Percentiles rank a stretch among this genome's conserved stretches.
Evolutionary conservation across 73 alveolate genomes (phyloP).

Genomic region (Uronychia setigera): DNA sequence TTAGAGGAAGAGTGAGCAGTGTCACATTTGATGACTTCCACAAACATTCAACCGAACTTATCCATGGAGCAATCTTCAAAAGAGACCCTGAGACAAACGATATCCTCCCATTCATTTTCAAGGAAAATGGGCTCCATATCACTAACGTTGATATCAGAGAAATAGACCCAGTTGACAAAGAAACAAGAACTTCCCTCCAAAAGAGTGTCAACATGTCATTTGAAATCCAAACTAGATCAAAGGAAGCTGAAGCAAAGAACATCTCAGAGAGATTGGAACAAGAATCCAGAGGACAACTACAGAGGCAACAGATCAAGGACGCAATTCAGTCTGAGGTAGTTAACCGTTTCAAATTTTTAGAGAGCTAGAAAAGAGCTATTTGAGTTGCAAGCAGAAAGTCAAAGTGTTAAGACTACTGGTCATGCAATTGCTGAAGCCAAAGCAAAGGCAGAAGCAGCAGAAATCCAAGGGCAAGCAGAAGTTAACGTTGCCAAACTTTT

Average conservation of each 20-base stretch:
- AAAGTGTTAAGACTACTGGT: constrained; percentile 44
- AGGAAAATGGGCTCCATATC: constrained; percentile 55
- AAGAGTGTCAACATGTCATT: constrained; percentile 69
- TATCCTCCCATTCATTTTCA: constrained; percentile 32
- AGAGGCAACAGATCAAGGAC: constrained; percentile 43
- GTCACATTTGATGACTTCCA: constrained; percentile 72
- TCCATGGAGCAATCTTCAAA: constrained; percentile 70
- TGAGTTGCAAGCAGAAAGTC: constrained; percentile 40
- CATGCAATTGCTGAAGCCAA: constrained; percentile 72
- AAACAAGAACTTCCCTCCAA: constrained; percentile 52
- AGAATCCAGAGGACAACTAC: constrained; percentile 49
- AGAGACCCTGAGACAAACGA: constrained; percentile 40
- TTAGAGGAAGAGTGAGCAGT: constrained; percentile 53
- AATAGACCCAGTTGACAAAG: constrained; percentile 70
- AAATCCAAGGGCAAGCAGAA: constrained; percentile 45
- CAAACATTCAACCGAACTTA: constrained; percentile 64
- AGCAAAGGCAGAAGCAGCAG: constrained; percentile 56
- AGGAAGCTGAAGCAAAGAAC: constrained; percentile 64
- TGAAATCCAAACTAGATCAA: constrained; percentile 66
- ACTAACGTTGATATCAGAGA: constrained; percentile 70
- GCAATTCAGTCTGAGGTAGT: constrained; percentile 5
- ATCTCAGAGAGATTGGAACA: constrained; percentile 37
- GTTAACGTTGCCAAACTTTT: constrained; percentile 48
- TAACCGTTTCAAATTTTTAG: background rate
- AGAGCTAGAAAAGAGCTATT: constrained; percentile 25